phyloP scores from a whole-genome alignment of 129 eudicot species.

The Arctium lappa region DNA sequence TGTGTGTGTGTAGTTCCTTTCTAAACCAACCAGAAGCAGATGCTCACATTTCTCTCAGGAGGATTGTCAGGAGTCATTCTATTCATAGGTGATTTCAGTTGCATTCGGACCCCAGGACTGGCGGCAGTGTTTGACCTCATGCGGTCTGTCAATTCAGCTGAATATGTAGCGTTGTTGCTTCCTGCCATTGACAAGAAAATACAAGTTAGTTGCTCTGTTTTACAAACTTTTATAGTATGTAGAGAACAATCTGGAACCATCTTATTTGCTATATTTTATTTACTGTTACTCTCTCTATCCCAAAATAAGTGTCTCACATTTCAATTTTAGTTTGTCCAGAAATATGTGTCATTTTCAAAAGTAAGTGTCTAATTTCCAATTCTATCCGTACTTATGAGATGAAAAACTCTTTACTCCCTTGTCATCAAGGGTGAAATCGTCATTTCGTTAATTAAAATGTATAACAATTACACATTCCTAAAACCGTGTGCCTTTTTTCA shows the following conservation, averaged over 20 bases:
- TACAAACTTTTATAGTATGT: slow-evolving; percentile 8
- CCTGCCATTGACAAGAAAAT: slow-evolving; percentile 22
- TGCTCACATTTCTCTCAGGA: slow-evolving; percentile 57
- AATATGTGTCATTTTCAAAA: neutral
- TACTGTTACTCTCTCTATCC: neutral
- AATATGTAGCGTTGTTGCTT: slow-evolving; percentile 52
- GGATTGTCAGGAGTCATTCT: slow-evolving; percentile 56
- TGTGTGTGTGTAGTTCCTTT: neutral
- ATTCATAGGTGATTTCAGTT: slow-evolving; percentile 57
- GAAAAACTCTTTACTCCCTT: neutral
- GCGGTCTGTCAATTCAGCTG: slow-evolving; percentile 61
- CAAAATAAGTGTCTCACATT: neutral
- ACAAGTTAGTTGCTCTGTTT: slow-evolving; percentile 14
- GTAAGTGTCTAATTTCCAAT: neutral
- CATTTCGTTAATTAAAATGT: neutral
- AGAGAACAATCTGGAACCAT: neutral
- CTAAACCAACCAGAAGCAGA: neutral
- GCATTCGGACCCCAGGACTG: slow-evolving; percentile 69
- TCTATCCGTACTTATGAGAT: neutral
- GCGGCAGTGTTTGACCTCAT: slow-evolving; percentile 58
- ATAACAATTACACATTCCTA: neutral
- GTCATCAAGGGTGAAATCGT: neutral
- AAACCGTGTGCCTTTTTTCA: neutral
- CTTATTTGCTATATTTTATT: neutral
- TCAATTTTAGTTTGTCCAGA: neutral